Conservation (phyloP, 2,329 filamentous ascomycete genomes). For the Alternaria tenuissima region DNA sequence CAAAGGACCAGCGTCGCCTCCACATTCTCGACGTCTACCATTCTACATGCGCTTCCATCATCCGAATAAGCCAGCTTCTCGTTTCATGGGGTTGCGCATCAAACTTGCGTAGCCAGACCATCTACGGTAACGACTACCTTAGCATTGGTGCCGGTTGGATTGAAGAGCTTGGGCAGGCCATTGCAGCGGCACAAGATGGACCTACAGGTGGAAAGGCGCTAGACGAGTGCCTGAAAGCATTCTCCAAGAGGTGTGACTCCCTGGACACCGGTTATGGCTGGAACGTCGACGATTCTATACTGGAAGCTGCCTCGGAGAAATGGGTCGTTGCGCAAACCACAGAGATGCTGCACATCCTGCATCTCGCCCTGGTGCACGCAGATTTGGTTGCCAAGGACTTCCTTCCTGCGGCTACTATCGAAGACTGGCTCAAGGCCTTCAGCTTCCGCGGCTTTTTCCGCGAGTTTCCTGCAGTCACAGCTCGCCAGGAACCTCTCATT, state of each 20-base stretch:
- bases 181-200: conserved; percentile 46
- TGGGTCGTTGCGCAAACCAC: conserved; percentile 72
- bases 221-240: conserved; percentile 57
- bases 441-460: conserved; percentile 67
- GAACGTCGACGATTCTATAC: conserved; percentile 58
- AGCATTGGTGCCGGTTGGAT: conserved; percentile 43
- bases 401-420: conserved; percentile 40
- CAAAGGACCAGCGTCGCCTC: conserved; percentile 67
- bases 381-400: conserved; percentile 58
- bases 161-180: conserved; percentile 42
- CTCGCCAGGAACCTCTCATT: conserved; percentile 57
- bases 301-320: conserved; percentile 65
- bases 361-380: conserved; percentile 75
- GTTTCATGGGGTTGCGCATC: conserved; percentile 44
- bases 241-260: conserved; percentile 58
- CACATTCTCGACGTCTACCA: conserved; percentile 78
- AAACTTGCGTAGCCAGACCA: conserved; percentile 37
- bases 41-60: conserved; percentile 69
- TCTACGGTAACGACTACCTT: conserved; percentile 41
- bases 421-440: conserved; percentile 45
- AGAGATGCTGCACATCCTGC: conserved; percentile 77
- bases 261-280: conserved; percentile 56
- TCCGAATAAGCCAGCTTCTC: conserved; percentile 49
- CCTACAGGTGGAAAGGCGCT: conserved; percentile 30
- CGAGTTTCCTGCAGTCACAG: conserved; percentile 58